phyloP scores from a whole-genome alignment of 164 flowering plant genomes.

The Annona squamosa region DNA sequence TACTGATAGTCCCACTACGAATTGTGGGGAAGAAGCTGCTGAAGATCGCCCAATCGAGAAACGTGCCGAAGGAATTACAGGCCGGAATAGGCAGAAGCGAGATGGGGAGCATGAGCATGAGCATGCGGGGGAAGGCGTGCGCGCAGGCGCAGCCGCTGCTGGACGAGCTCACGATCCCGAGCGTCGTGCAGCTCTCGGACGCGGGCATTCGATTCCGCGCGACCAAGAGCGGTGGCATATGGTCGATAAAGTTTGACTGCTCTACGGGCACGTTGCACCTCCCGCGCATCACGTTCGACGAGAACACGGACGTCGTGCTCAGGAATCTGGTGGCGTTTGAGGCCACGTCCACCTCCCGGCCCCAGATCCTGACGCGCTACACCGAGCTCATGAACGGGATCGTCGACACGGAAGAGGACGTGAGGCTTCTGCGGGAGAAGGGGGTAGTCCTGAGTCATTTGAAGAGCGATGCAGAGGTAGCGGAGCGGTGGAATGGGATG shows the following conservation, averaged over 20 bases:
- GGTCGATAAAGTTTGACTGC: slow-evolving; percentile 13
- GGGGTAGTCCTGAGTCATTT: slow-evolving; percentile 16
- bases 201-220: slow-evolving; percentile 8
- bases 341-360: slow-evolving; percentile 10
- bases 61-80: not conserved
- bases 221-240: slow-evolving; percentile 7
- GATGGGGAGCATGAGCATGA: no score
- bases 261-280: slow-evolving; percentile 11
- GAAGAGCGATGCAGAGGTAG: slow-evolving; percentile 23
- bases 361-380: slow-evolving; percentile 21
- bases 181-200: slow-evolving; percentile 5
- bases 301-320: slow-evolving; percentile 13
- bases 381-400: slow-evolving; percentile 29
- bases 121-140: not conserved
- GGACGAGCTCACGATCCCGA: slow-evolving; percentile 19
- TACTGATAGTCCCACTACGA: not conserved
- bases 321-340: slow-evolving; percentile 31
- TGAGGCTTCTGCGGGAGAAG: slow-evolving; percentile 15
- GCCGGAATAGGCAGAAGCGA: no score
- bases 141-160: slow-evolving; percentile 6
- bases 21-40: not conserved
- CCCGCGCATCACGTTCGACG: slow-evolving; percentile 13
- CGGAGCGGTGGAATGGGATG: slow-evolving; percentile 22
- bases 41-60: not conserved
- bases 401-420: slow-evolving; percentile 24